Percentiles rank a stretch among this genome's conserved stretches.
Evolutionary conservation across 768 basidiomycete species (phyloP).

Genomic region (Goffeauzyma gilvescens): DNA sequence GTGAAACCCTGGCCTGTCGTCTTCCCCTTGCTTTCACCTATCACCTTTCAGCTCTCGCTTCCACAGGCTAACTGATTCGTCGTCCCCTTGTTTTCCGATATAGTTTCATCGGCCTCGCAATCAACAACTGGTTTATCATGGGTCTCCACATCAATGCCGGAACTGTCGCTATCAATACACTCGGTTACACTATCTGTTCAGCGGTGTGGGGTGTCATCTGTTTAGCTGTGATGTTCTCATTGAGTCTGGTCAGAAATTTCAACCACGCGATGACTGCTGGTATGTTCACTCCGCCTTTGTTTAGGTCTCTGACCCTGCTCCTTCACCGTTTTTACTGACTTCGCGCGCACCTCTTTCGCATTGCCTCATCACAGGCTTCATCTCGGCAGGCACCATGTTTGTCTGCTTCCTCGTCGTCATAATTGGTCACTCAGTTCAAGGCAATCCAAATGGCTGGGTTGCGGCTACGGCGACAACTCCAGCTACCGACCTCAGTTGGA

Average conservation of each 20-base stretch:
- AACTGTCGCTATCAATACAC: conserved; percentile 15
- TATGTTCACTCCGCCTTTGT: too few species aligned
- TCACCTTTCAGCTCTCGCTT: background rate
- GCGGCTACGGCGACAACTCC: conserved; percentile 4
- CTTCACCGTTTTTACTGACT: too few species aligned
- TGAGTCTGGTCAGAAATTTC: conserved; percentile 13
- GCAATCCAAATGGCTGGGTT: conserved; percentile 16
- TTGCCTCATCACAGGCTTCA: too few species aligned
- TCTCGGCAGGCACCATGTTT: conserved; percentile 13
- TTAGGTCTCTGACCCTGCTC: too few species aligned
- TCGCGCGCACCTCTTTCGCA: too few species aligned
- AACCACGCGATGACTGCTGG: too few species aligned
- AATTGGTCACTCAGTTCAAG: conserved; percentile 16
- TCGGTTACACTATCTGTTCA: conserved; percentile 13
- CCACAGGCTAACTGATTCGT: background rate
- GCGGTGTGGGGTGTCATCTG: conserved; percentile 14
- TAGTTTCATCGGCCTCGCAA: conserved; percentile 12
- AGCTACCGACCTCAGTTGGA: conserved; percentile 8
- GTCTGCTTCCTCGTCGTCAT: conserved; percentile 16
- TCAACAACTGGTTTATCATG: conserved; percentile 18
- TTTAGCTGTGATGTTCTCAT: conserved; percentile 9
- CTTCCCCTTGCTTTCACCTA: background rate
- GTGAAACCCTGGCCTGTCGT: background rate
- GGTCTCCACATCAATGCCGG: conserved; percentile 17
- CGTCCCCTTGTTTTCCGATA: background rate